phyloP scores from a whole-genome alignment of 768 basidiomycete genomes.

The Dioszegia crocea region DNA sequence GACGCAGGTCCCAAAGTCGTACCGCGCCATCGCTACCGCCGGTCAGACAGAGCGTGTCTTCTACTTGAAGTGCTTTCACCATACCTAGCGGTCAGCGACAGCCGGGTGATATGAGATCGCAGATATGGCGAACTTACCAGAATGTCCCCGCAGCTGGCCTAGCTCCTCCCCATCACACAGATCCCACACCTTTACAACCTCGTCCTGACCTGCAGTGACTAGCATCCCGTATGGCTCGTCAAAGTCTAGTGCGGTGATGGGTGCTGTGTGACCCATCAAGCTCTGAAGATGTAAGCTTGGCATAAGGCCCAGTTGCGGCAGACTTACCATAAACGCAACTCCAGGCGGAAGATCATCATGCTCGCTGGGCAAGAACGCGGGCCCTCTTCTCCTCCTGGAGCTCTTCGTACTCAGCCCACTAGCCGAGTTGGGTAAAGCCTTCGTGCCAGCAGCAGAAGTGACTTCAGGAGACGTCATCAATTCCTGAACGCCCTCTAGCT shows the following conservation, averaged over 20 bases:
- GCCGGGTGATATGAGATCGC: too few species aligned
- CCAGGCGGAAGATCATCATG: slow-evolving; percentile 91
- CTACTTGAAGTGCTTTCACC: slow-evolving; percentile 89
- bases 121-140: slow-evolving; percentile 52
- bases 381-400: slow-evolving; percentile 74
- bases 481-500: slow-evolving; percentile 85
- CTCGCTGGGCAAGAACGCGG: slow-evolving; percentile 93
- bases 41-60: slow-evolving; percentile 82
- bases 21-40: slow-evolving; percentile 83
- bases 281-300: slow-evolving; percentile 57
- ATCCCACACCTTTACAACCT: slow-evolving; percentile 90
- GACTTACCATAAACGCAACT: slow-evolving; percentile 90
- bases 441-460: slow-evolving; percentile 36
- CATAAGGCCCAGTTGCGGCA: background rate
- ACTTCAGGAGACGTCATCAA: slow-evolving; percentile 55
- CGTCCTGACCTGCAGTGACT: slow-evolving; percentile 82
- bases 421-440: slow-evolving; percentile 54
- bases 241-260: slow-evolving; percentile 85
- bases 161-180: slow-evolving; percentile 81
- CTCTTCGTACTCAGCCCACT: slow-evolving; percentile 52
- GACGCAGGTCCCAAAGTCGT: slow-evolving; percentile 83
- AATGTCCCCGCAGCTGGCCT: slow-evolving; percentile 76
- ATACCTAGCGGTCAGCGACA: slow-evolving; percentile 33
- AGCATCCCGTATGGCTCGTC: slow-evolving; percentile 94
- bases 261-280: slow-evolving; percentile 70